These are phyloP conservation scores for Endoconidiophora laricicola DNA, from an alignment of 2,329 filamentous ascomycete genomes.

Conservation along the genomic window DNA sequence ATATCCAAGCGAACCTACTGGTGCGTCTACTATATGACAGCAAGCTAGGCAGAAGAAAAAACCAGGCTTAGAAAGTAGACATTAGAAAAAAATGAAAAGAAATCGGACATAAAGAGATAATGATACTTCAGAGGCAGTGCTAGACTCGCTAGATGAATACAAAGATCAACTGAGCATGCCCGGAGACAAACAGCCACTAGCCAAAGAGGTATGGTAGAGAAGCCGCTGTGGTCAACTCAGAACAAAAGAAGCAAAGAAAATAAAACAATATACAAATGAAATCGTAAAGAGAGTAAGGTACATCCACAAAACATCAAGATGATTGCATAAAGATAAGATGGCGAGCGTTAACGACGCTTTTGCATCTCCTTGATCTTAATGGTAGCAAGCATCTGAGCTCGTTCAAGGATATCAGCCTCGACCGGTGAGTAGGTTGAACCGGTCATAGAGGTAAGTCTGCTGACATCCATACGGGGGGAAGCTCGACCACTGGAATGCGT, in stretches of 20 bases:
- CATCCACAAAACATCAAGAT: not conserved
- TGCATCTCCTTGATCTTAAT: conserved; percentile 7
- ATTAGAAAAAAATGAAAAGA: not conserved
- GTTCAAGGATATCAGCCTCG: conserved; percentile 5
- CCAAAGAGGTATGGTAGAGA: too few species aligned
- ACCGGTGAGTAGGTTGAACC: conserved; percentile 4
- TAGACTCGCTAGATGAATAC: too few species aligned
- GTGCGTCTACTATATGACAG: not conserved
- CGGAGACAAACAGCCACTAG: too few species aligned
- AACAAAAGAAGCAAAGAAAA: not conserved
- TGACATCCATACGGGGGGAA: not conserved
- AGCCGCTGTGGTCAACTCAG: not conserved
- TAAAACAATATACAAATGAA: not conserved
- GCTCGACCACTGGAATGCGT: not conserved
- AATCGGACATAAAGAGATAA: not conserved
- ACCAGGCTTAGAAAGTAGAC: not conserved
- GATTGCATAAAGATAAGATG: not conserved
- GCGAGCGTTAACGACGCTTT: not conserved
- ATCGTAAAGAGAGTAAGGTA: conserved; percentile 3
- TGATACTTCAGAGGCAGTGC: too few species aligned
- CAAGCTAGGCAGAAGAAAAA: conserved; percentile 1
- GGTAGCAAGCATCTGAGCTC: conserved; percentile 5
- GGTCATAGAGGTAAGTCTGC: not conserved
- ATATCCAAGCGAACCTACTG: not conserved
- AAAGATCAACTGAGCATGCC: too few species aligned